Percentiles rank a stretch among this genome's conserved stretches.
Conservation (phyloP, 352 stramenopile genomes). For the Globisporangium nunn region DNA sequence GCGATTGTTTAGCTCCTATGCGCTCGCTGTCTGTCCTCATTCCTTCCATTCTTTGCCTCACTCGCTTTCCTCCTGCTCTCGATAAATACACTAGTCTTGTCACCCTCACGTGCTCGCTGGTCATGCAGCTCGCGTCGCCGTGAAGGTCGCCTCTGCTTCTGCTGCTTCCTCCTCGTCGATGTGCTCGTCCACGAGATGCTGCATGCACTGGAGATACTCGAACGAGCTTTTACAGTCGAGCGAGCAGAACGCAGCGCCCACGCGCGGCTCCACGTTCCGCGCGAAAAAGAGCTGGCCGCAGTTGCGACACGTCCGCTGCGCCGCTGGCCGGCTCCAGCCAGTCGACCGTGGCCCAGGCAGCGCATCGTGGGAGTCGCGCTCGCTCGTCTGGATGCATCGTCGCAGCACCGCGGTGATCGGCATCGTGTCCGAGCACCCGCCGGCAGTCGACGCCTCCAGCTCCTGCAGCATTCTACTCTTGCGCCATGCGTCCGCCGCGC, state of each 20-base stretch:
- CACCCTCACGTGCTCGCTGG: not conserved
- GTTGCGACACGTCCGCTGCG: slow-evolving; percentile 43
- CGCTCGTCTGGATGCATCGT: not conserved
- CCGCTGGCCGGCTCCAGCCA: slow-evolving; percentile 15
- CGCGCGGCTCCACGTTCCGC: not conserved
- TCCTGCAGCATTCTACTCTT: slow-evolving; percentile 36
- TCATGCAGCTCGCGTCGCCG: not conserved
- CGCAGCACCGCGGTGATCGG: slow-evolving; percentile 11
- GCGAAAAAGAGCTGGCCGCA: slow-evolving; percentile 44
- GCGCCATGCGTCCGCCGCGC: slow-evolving; percentile 23
- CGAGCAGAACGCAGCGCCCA: slow-evolving; percentile 29
- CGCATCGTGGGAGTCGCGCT: not conserved
- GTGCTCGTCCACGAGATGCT: slow-evolving; percentile 29
- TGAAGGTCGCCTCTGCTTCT: not conserved
- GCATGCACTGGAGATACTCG: slow-evolving; percentile 38
- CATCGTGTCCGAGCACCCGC: not conserved
- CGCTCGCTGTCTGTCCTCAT: not conserved
- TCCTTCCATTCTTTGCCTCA: not conserved
- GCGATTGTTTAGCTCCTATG: not conserved
- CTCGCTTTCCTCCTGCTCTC: not conserved
- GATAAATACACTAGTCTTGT: not conserved
- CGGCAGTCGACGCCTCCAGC: slow-evolving; percentile 20
- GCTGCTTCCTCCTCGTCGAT: slow-evolving; percentile 5
- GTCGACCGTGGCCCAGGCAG: not conserved
- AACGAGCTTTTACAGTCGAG: slow-evolving; percentile 60